Evolutionary conservation across 805 yeast genomes (phyloP), one percentile per base, ranked within the genome.

Genomic region (Candida gorgasii): DNA sequence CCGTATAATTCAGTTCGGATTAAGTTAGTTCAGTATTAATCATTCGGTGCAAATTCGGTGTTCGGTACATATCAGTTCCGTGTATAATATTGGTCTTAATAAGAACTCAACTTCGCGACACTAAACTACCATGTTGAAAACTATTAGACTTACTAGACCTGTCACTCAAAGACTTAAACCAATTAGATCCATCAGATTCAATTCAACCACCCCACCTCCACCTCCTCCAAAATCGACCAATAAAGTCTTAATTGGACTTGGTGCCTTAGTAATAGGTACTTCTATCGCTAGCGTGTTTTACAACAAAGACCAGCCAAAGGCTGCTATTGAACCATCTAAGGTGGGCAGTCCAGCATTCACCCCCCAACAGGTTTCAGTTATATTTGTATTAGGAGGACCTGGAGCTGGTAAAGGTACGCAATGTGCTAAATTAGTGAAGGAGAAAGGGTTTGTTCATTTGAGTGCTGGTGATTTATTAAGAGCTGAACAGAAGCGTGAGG

Each of bases 351-450:
- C 42, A 24, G 80, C 84, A 0, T 86, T 86, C 59, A 66, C 76
- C 8, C 74, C 76, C 2, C 79, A 80, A 29, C 82, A 87, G 43
- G 81, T 86, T 20, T 80, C 86, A 19, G 95, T 92, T 4, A 75
- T 90, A 19, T 92, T 88, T 62, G 97, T 92, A 14, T 78, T 92
- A 23, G 99, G 99, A 33, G 98, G 98, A 3, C 98, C 98, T 4
- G 98, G 98, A 15, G 87, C 96, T 20, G 98, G 99, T 33, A 93
- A 93, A 61, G 98, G 99, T 44, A 92, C 99, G 1, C 99, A 92
- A 66, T 88, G 97, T 71, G 84, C 83, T 23, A 86, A 80, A 58
- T 74, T 92, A 43, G 97, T 92, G 33, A 66, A 76, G 15, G 87
- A 89, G 54, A 85, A 79, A 60, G 81, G 83, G 13, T 93, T 90